These are phyloP conservation scores for Halophytophthora polymorphica DNA, from an alignment of 352 stramenopile species.

Conservation along the genomic window DNA sequence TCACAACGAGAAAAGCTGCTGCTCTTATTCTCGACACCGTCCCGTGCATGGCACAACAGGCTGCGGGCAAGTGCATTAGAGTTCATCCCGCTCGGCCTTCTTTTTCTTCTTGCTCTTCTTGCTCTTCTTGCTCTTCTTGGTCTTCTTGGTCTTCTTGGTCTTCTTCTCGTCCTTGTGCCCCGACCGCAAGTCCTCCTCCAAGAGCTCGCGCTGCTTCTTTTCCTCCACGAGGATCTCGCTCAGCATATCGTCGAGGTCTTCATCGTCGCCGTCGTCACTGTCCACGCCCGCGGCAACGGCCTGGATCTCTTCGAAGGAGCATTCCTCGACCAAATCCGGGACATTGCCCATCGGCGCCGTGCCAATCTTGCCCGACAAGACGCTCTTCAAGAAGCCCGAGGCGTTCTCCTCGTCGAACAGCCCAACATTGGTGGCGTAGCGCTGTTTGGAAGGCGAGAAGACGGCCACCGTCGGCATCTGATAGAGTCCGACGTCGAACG, in stretches of 20 bases:
- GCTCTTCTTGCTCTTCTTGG: slow-evolving; percentile 41
- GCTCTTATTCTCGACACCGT: not conserved
- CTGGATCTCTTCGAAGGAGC: slow-evolving; percentile 43
- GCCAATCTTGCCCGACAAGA: slow-evolving; percentile 62
- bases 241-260: slow-evolving; percentile 61
- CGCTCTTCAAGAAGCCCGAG: slow-evolving; percentile 49
- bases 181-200: slow-evolving; percentile 47
- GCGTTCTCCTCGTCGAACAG: slow-evolving; percentile 64
- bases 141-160: slow-evolving; percentile 45
- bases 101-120: slow-evolving; percentile 58
- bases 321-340: slow-evolving; percentile 42
- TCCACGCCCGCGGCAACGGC: slow-evolving; percentile 20
- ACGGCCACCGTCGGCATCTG: slow-evolving; percentile 77
- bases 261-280: slow-evolving; percentile 31
- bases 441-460: slow-evolving; percentile 70
- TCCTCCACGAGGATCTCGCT: slow-evolving; percentile 75
- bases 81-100: slow-evolving; percentile 48
- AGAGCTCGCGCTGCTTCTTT: slow-evolving; percentile 45
- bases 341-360: slow-evolving; percentile 49
- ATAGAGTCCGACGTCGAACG: slow-evolving; percentile 65
- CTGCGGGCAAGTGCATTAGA: slow-evolving; percentile 22
- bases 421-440: slow-evolving; percentile 68
- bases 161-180: slow-evolving; percentile 32
- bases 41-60: not conserved
- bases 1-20: not conserved